Evolutionary conservation across 1,139 yeast species (phyloP).

Genomic region (Lizanozyma gosingica): DNA sequence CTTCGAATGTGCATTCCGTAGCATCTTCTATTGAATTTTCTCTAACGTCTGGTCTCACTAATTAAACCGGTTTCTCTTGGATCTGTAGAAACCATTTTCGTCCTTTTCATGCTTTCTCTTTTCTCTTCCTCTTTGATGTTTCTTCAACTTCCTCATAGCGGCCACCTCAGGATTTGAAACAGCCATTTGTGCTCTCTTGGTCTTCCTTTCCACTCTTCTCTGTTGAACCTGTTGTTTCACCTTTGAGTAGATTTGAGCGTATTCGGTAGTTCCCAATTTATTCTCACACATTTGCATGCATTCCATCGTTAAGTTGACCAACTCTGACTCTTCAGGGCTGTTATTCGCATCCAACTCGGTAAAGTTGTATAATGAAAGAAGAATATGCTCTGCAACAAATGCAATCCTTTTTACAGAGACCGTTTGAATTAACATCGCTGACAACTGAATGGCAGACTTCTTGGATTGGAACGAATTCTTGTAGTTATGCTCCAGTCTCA

Average conservation of each 20-base stretch:
- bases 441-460: slow-evolving; percentile 52
- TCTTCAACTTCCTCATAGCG: slow-evolving; percentile 67
- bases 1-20: too few species aligned
- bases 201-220: slow-evolving; percentile 68
- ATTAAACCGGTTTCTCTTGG: slow-evolving; percentile 43
- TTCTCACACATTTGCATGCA: slow-evolving; percentile 60
- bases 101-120: slow-evolving; percentile 69
- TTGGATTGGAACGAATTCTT: slow-evolving; percentile 50
- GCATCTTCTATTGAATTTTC: too few species aligned
- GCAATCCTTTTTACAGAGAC: slow-evolving; percentile 30
- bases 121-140: slow-evolving; percentile 68
- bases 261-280: slow-evolving; percentile 67
- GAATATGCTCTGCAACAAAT: slow-evolving; percentile 34
- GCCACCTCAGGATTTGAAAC: slow-evolving; percentile 73
- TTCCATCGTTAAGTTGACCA: slow-evolving; percentile 55
- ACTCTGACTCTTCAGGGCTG: slow-evolving; percentile 39
- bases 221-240: slow-evolving; percentile 53
- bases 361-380: slow-evolving; percentile 54
- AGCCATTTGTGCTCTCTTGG: slow-evolving; percentile 69
- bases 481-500: slow-evolving; percentile 54
- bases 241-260: slow-evolving; percentile 51
- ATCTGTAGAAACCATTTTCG: slow-evolving; percentile 66
- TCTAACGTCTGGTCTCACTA: too few species aligned
- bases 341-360: slow-evolving; percentile 34
- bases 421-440: slow-evolving; percentile 49